Conservation (phyloP, 1,284 basidiomycete species). For the Irpex sp. region DNA sequence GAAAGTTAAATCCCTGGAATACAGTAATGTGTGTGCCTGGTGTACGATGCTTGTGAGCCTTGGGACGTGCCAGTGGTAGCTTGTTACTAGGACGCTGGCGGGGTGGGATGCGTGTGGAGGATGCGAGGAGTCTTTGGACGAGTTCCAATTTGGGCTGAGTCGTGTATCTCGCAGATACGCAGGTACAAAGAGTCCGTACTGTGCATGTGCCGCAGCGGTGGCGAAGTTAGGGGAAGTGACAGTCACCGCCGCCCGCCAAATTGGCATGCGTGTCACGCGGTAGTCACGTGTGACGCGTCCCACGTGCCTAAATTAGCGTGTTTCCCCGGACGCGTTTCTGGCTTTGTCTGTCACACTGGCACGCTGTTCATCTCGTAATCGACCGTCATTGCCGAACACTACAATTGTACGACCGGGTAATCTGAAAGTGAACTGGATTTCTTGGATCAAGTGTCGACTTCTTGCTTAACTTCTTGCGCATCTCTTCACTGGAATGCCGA, state of each 20-base stretch:
- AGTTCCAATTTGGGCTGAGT: not conserved
- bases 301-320: not conserved
- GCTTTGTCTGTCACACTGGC: not conserved
- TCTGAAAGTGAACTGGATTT: too few species aligned
- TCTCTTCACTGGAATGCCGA: conserved; percentile 6
- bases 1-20: not conserved
- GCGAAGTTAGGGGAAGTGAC: not conserved
- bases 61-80: not conserved
- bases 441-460: too few species aligned
- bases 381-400: too few species aligned
- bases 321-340: not conserved
- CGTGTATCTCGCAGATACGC: not conserved
- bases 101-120: not conserved
- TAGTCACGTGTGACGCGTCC: not conserved
- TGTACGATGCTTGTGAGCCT: not conserved
- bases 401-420: too few species aligned
- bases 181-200: not conserved
- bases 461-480: too few species aligned
- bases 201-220: not conserved
- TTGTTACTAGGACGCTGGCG: not conserved
- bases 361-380: not conserved
- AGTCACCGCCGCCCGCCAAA: not conserved
- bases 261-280: not conserved
- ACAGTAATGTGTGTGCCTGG: too few species aligned
- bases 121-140: not conserved